Conservation (phyloP, 345 rosid genomes). For the Cochlearia excelsa region DNA sequence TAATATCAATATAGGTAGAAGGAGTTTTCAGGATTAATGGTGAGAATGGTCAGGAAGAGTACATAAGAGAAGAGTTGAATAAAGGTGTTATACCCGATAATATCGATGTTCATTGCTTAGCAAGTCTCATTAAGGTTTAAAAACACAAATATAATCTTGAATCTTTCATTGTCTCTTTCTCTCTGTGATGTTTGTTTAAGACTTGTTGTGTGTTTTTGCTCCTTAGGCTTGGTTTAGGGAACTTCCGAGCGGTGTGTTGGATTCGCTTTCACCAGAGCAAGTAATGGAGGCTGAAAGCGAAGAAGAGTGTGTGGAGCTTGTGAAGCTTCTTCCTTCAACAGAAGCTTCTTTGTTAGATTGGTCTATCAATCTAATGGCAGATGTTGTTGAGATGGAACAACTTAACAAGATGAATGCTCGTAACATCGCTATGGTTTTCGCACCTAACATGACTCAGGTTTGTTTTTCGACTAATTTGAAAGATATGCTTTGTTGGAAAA, state of each 20-base stretch:
- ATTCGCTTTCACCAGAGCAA: conserved; percentile 77
- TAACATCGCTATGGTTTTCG: conserved; percentile 92
- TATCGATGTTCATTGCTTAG: conserved; percentile 90
- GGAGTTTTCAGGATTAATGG: conserved; percentile 95
- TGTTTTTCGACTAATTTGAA: conserved; percentile 21
- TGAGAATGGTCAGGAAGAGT: conserved; percentile 87
- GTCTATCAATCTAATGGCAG: conserved; percentile 95
- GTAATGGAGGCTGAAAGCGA: conserved; percentile 86
- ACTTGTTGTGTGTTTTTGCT: conserved; percentile 4
- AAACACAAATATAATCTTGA: not conserved
- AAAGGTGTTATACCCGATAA: conserved; percentile 70
- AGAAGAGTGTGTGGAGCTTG: conserved; percentile 81
- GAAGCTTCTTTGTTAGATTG: conserved; percentile 90
- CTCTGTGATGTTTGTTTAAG: not conserved
- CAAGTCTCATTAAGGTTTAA: conserved; percentile 89
- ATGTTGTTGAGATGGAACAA: conserved; percentile 80
- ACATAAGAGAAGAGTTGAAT: conserved; percentile 81
- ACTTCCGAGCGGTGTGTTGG: conserved; percentile 89
- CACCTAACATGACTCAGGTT: conserved; percentile 99
- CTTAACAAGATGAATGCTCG: conserved; percentile 96
- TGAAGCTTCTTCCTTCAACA: conserved; percentile 77
- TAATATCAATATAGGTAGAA: conserved; percentile 59
- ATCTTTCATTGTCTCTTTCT: conserved; percentile 3
- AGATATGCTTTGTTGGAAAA: not conserved
- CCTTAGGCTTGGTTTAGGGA: conserved; percentile 98